phyloP scores from a whole-genome alignment of 495 filamentous ascomycete species.

The Usnea hakonensis region DNA sequence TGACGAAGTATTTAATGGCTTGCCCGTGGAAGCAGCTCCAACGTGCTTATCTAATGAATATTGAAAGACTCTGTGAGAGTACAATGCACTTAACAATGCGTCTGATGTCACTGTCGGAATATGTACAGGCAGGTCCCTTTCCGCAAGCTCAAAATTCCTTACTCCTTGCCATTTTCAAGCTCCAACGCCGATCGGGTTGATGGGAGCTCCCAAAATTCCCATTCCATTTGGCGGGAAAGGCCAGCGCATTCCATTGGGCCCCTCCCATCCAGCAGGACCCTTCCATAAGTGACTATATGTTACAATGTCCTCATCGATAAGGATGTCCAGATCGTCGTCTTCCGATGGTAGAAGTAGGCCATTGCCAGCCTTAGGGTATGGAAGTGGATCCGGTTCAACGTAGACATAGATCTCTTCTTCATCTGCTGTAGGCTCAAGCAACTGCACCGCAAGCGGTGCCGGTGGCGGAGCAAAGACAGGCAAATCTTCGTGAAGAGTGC shows the following conservation, averaged over 20 bases:
- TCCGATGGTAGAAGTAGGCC: conserved; percentile 34
- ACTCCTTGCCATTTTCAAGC: background rate
- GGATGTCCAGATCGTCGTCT: conserved; percentile 38
- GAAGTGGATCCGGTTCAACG: conserved; percentile 39
- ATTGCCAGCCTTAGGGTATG: conserved; percentile 61
- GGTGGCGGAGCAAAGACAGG: conserved; percentile 30
- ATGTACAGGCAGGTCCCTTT: background rate
- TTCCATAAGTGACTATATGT: conserved; percentile 40
- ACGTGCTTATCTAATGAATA: background rate
- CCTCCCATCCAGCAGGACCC: conserved; percentile 16
- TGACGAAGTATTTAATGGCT: background rate
- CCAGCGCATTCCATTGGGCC: conserved; percentile 14
- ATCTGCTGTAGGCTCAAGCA: conserved; percentile 15
- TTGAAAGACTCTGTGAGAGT: too few species aligned
- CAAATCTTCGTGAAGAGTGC: conserved; percentile 33
- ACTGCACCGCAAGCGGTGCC: conserved; percentile 10
- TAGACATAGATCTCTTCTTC: conserved; percentile 35
- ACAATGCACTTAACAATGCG: too few species aligned
- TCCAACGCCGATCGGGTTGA: background rate
- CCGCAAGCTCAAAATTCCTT: background rate
- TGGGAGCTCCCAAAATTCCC: background rate
- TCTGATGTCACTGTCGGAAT: background rate
- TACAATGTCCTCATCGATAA: conserved; percentile 37
- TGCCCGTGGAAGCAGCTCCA: background rate
- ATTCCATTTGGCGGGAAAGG: background rate